Percentiles rank a stretch among this genome's conserved stretches.
Conservation (phyloP, 768 basidiomycete species). For the Boletus pseudopeckii region DNA sequence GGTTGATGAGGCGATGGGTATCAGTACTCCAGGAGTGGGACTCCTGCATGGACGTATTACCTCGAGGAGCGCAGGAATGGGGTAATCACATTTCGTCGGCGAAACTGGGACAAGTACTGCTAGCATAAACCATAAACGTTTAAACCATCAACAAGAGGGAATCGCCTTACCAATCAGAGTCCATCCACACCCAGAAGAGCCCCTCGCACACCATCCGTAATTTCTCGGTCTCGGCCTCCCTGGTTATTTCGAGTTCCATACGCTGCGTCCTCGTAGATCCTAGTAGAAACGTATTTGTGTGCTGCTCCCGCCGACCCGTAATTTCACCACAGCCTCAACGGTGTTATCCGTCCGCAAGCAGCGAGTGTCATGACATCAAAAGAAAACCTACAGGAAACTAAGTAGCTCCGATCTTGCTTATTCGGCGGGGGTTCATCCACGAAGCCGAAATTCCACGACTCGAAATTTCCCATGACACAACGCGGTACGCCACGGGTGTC, state of each 20-base stretch:
- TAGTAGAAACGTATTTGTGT: neutral
- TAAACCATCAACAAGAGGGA: no score
- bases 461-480: neutral
- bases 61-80: neutral
- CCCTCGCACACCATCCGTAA: neutral
- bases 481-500: neutral
- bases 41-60: neutral
- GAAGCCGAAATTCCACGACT: no score
- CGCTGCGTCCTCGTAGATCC: neutral
- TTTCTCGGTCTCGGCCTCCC: neutral
- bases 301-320: neutral
- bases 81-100: neutral
- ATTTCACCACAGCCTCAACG: neutral
- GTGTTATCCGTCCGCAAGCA: neutral
- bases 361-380: slow-evolving; percentile 3
- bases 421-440: neutral
- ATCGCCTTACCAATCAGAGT: neutral
- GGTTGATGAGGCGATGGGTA: neutral
- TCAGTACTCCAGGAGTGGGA: neutral
- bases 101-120: neutral
- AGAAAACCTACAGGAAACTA: neutral
- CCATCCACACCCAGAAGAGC: neutral
- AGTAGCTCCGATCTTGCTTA: neutral
- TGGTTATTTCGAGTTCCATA: neutral
- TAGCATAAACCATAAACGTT: no score